These are phyloP conservation scores for Naganishia liquefaciens DNA, from an alignment of 1,284 basidiomycete species.

Conservation along the genomic window DNA sequence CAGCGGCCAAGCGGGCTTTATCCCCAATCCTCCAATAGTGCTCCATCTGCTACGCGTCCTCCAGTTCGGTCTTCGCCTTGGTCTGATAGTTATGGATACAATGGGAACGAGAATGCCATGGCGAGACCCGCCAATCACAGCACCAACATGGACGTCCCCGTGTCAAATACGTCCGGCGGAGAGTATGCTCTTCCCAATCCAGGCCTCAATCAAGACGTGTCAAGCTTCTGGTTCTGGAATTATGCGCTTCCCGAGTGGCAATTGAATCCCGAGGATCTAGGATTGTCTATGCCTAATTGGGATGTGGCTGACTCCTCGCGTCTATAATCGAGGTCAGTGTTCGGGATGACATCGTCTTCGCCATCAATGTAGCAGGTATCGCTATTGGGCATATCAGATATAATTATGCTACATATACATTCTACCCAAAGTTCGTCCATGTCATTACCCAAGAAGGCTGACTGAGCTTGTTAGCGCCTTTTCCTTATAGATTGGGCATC, in stretches of 20 bases:
- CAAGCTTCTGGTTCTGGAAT: conserved; percentile 12
- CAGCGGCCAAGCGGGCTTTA: conserved; percentile 17
- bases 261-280: conserved; percentile 14
- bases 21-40: background rate
- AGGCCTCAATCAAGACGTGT: conserved; percentile 11
- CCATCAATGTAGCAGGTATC: too few relatives aligned
- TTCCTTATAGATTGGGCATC: too few relatives aligned
- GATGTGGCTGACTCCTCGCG: background rate
- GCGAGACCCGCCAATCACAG: background rate
- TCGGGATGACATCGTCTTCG: too few relatives aligned
- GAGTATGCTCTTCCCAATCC: background rate
- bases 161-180: background rate
- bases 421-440: too few relatives aligned
- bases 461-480: too few relatives aligned
- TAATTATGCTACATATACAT: too few relatives aligned
- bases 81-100: background rate
- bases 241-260: conserved; percentile 12
- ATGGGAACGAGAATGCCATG: background rate
- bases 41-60: background rate
- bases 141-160: background rate
- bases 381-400: too few relatives aligned
- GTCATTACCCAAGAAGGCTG: too few relatives aligned
- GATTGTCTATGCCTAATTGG: background rate
- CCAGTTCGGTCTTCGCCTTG: background rate
- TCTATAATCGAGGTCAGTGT: too few relatives aligned